Conservation (phyloP, 768 basidiomycete species). For the Russula compacta region DNA sequence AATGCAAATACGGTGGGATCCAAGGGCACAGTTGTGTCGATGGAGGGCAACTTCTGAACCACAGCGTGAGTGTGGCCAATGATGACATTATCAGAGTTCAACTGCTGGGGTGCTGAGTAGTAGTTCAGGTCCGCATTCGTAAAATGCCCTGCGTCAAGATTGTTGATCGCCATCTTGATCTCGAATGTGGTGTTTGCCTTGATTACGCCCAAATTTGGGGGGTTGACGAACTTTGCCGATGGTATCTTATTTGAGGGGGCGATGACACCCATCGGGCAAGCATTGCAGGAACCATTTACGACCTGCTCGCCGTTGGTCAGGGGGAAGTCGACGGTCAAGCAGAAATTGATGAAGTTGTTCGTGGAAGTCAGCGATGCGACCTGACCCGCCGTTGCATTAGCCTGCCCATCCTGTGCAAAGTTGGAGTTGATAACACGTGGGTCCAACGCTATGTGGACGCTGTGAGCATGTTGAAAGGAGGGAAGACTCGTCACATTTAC, state of each 20-base stretch:
- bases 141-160: slow-evolving; percentile 41
- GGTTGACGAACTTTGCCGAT: slow-evolving; percentile 36
- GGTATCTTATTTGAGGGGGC: slow-evolving; percentile 38
- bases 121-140: slow-evolving; percentile 41
- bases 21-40: slow-evolving; percentile 35
- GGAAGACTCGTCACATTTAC: not conserved
- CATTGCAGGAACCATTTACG: slow-evolving; percentile 32
- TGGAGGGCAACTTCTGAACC: slow-evolving; percentile 36
- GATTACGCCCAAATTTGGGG: slow-evolving; percentile 33
- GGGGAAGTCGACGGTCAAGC: slow-evolving; percentile 28
- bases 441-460: slow-evolving; percentile 29
- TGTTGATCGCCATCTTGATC: slow-evolving; percentile 30
- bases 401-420: slow-evolving; percentile 44
- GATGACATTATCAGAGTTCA: slow-evolving; percentile 36
- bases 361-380: slow-evolving; percentile 41
- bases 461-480: not conserved
- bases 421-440: slow-evolving; percentile 36
- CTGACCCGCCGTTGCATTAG: slow-evolving; percentile 31
- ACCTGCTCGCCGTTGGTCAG: slow-evolving; percentile 40
- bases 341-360: slow-evolving; percentile 65
- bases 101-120: slow-evolving; percentile 42
- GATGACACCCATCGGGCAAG: slow-evolving; percentile 35
- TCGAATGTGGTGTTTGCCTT: slow-evolving; percentile 37
- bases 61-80: slow-evolving; percentile 52
- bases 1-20: slow-evolving; percentile 49